Conservation (phyloP, 768 basidiomycete genomes). For the Podaxis sp. region DNA sequence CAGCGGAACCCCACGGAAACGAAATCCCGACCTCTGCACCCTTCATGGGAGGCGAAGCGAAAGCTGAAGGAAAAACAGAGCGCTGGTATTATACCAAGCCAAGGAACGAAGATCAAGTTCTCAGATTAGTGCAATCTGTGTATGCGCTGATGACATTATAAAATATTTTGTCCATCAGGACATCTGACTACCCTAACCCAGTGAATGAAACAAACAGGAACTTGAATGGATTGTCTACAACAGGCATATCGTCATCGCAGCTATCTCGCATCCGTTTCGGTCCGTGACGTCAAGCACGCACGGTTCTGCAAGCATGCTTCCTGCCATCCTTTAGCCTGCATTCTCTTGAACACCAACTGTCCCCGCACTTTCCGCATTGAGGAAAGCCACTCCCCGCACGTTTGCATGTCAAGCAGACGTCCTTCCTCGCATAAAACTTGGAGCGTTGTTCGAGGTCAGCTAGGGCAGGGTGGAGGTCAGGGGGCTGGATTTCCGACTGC, state of each 20-base stretch:
- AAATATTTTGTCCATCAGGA: not conserved
- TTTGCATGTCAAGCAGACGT: conserved; percentile 50
- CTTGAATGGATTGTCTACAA: not conserved
- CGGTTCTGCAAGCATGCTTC: conserved; percentile 44
- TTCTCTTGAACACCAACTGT: conserved; percentile 64
- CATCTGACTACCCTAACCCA: not conserved
- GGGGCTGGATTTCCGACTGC: not conserved
- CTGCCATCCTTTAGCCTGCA: conserved; percentile 56
- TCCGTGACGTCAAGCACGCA: not conserved
- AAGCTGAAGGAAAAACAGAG: conserved; percentile 71
- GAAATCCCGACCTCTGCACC: conserved; percentile 61
- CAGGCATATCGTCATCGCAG: not conserved
- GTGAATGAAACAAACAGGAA: not conserved
- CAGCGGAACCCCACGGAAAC: conserved; percentile 14
- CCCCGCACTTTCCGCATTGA: conserved; percentile 57
- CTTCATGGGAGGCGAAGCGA: conserved; percentile 95
- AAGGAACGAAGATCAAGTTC: conserved; percentile 87
- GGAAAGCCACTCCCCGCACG: conserved; percentile 58
- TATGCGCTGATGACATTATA: not conserved
- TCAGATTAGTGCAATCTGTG: conserved; percentile 22
- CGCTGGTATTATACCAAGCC: conserved; percentile 59
- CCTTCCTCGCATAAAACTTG: conserved; percentile 40
- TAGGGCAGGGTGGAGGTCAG: conserved; percentile 46
- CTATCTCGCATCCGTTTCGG: not conserved
- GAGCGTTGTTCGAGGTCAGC: conserved; percentile 53